These are phyloP conservation scores for Globisporangium nodosum DNA, from an alignment of 352 stramenopile genomes.

Conservation along the genomic window DNA sequence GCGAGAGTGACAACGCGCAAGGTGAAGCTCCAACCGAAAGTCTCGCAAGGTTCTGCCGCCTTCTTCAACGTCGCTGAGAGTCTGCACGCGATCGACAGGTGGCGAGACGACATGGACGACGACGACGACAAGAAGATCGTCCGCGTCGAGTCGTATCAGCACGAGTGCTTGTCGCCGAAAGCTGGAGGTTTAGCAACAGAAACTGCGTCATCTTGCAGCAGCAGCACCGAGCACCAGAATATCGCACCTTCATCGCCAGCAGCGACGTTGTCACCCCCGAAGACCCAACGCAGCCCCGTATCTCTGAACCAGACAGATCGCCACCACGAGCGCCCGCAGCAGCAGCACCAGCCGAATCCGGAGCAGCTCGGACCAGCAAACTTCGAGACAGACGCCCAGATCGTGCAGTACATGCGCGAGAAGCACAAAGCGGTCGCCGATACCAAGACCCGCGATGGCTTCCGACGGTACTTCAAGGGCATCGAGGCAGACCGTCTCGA, in stretches of 20 bases:
- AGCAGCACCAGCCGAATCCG: slow-evolving; percentile 6
- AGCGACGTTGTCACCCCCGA: not conserved
- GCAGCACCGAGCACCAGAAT: not conserved
- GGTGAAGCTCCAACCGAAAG: slow-evolving; percentile 15
- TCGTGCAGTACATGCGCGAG: slow-evolving; percentile 44
- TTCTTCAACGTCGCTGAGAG: slow-evolving; percentile 77
- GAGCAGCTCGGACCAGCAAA: slow-evolving; percentile 33
- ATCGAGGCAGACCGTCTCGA: slow-evolving; percentile 48
- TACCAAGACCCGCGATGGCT: slow-evolving; percentile 71
- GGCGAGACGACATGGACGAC: slow-evolving; percentile 61
- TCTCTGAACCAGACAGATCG: not conserved
- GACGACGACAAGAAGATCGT: slow-evolving; percentile 30
- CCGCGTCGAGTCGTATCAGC: slow-evolving; percentile 26
- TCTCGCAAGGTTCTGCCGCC: slow-evolving; percentile 9
- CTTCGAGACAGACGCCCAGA: slow-evolving; percentile 32
- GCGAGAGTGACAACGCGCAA: not conserved
- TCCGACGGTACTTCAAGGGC: slow-evolving; percentile 57
- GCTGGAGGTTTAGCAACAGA: not conserved
- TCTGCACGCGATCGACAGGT: slow-evolving; percentile 66
- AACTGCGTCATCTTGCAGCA: not conserved
- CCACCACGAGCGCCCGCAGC: not conserved
- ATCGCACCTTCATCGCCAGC: not conserved
- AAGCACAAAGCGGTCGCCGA: slow-evolving; percentile 34
- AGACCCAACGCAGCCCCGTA: not conserved
- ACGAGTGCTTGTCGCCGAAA: slow-evolving; percentile 22